Base-by-base conservation (phyloP, 192 early-diverging fungal species). In the Kickxella alabastrina region DNA sequence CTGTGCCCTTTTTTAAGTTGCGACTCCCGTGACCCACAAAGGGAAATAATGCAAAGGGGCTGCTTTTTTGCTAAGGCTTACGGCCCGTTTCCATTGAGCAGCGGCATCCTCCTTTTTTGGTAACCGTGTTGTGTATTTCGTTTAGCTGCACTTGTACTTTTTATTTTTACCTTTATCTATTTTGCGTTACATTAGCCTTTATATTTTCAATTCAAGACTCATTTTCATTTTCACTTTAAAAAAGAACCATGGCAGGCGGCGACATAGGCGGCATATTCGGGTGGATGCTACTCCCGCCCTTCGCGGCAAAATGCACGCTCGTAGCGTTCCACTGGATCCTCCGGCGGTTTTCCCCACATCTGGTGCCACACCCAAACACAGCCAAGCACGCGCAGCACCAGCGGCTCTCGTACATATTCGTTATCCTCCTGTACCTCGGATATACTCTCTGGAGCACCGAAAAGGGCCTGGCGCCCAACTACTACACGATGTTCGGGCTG, bases 401-500 rank as follows among this genome's bases (percentile, higher is more conserved):
- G 46, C 72, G 72, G 28, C 14, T 68, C 1, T 54, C 72, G 15
- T 75, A 75, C 44, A 52, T 56, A 5, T 23, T 68, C 43, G 72
- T 75, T 0, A 59, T 75, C 22, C 23, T 46, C 3, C 1, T 42
- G 19, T 75, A 75, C 35, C 61, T 75, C 2, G 14, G 45, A 4
- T 75, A 75, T 25, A 75, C 65, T 15, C 47, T 75, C 29, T 67
- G 59, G 59, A 35, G 41, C 6, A 63, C 72, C 2, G 72, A 75
- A 25, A 45, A 46, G 38, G 42, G 24, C 9, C 48, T 78, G 22
- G 67, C 61, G 12, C 38, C 31, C 15, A 68, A 73, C 52, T 73
- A 50, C 38, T 78, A 78, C 58, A 57, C 65, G 27, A 51, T 65
- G 15, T 57, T 78, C n/a, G 76, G 70, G 6, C 36, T 78, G 18